Evolutionary conservation across 371 early-diverging fungal species (phyloP).

Genomic region (Mucor sp.): DNA sequence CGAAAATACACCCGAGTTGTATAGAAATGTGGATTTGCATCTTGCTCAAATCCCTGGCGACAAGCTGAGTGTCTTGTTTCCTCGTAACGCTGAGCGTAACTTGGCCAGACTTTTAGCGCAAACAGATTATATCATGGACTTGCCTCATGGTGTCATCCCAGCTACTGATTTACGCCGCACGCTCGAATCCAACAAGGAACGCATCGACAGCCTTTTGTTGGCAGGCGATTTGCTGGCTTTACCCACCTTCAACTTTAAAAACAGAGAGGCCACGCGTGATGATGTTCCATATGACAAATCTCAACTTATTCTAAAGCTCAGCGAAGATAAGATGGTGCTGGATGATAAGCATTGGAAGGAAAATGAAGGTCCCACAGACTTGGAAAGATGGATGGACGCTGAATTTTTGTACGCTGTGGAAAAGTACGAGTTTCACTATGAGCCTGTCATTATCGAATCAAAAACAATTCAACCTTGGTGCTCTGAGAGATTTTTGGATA

Average conservation of each 20-base stretch:
- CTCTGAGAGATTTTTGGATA: conserved; percentile 51
- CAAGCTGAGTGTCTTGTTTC: conserved; percentile 30
- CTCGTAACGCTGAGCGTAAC: conserved; percentile 54
- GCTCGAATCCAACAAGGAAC: conserved; percentile 36
- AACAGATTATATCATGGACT: conserved; percentile 41
- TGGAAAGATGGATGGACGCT: conserved; percentile 40
- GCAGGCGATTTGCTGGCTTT: conserved; percentile 46
- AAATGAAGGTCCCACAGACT: conserved; percentile 47
- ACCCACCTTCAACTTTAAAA: conserved; percentile 41
- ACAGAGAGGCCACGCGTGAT: conserved; percentile 12
- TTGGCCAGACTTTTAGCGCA: conserved; percentile 47
- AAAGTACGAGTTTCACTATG: conserved; percentile 50
- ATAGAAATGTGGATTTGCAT: conserved; percentile 42
- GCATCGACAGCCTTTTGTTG: conserved; percentile 30
- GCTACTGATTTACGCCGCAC: conserved; percentile 44
- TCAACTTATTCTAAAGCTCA: conserved; percentile 24
- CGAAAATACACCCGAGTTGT: conserved; percentile 23
- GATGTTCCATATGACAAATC: conserved; percentile 32
- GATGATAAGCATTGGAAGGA: conserved; percentile 48
- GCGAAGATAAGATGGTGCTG: conserved; percentile 31
- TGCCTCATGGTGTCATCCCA: conserved; percentile 41
- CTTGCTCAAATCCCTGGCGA: conserved; percentile 27
- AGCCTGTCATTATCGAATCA: conserved; percentile 48
- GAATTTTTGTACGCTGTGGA: conserved; percentile 39
- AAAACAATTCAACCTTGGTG: conserved; percentile 51